phyloP scores from a whole-genome alignment of 805 yeast genomes.

The Metschnikowia cubensis region DNA sequence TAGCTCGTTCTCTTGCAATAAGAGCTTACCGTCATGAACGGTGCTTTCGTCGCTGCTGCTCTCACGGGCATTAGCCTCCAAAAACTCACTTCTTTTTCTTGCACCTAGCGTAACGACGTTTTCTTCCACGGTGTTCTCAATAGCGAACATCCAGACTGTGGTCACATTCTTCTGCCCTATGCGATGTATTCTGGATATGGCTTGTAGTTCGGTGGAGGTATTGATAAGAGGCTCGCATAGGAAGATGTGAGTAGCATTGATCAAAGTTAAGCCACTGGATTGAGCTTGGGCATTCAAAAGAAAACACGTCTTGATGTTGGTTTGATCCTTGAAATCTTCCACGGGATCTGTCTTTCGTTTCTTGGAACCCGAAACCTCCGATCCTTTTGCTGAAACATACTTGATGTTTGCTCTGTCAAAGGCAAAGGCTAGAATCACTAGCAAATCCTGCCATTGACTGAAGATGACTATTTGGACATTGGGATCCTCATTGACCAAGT shows the following conservation, averaged over 20 bases:
- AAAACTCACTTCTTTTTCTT: constrained; percentile 49
- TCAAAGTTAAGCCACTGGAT: constrained; percentile 85
- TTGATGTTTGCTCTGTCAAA: constrained; percentile 54
- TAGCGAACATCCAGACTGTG: constrained; percentile 88
- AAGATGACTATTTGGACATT: constrained; percentile 78
- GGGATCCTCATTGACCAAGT: constrained; percentile 54
- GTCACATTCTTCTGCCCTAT: constrained; percentile 85
- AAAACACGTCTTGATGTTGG: constrained; percentile 71
- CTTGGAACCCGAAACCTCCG: constrained; percentile 12
- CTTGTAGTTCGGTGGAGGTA: constrained; percentile 83
- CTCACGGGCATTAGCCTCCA: constrained; percentile 18
- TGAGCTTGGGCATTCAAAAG: constrained; percentile 80
- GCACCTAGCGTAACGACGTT: constrained; percentile 71
- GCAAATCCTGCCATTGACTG: constrained; percentile 83
- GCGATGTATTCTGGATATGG: constrained; percentile 86
- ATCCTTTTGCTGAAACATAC: constrained; percentile 52
- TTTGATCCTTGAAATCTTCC: constrained; percentile 54
- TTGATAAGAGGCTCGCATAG: constrained; percentile 90
- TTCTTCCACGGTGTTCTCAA: constrained; percentile 83
- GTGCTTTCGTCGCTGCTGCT: neutral
- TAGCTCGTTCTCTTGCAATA: constrained; percentile 13
- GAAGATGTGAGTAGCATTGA: constrained; percentile 90
- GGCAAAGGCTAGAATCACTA: constrained; percentile 64
- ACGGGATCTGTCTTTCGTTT: constrained; percentile 25
- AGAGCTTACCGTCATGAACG: neutral